Base-by-base conservation (phyloP, 371 early-diverging fungal genomes). In the Mortierella sp. region DNA sequence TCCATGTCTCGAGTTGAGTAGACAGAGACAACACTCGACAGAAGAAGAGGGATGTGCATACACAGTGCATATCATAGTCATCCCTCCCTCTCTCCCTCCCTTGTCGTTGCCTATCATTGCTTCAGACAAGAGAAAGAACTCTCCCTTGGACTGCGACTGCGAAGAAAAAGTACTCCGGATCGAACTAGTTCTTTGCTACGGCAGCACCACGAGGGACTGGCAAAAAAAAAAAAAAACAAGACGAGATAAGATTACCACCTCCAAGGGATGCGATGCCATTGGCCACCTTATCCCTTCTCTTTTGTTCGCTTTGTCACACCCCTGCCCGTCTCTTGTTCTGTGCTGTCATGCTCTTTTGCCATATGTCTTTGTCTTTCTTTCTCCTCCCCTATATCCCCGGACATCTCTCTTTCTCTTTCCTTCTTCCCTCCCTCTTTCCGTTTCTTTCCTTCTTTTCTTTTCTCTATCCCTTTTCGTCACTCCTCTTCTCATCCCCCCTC, bases 241-340 rank as follows among this genome's bases (percentile, higher is more conserved):
- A n/a, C 10, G 50, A 50, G 50, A 50, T 50, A 50, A 50, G 50
- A 50, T 50, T 50, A 7, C 24, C n/a, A n/a, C 8, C 47, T 4
- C 47, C 16, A 19, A 47, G 22, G 7, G 22, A 26, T 13, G n/a
- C n/a, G n/a, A n/a, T 40, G 37, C 43, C 31, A 13, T 66, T 39
- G 26, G 26, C 41, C 44, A 7, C n/a, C 10, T 64, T 22, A 14
- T 39, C 24, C 2, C 26, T 26, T n/a, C 2, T n/a, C 41, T 9
- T 44, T 19, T 66, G 66, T 66, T 45, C 66, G 26, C 68, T 50
- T 24, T 50, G 31, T 47, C 31, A 22, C 67, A 13, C 39, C 50
- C 22, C 31, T n/a, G 9, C 67, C n/a, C 22, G 6, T 4, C 0
- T 22, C n/a, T 22, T n/a, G 3, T 0, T 6, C 47, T n/a, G 47